Percentiles rank a stretch among this genome's conserved stretches.
phyloP scores from a whole-genome alignment of 106 monocot species.

The Allium sativum region DNA sequence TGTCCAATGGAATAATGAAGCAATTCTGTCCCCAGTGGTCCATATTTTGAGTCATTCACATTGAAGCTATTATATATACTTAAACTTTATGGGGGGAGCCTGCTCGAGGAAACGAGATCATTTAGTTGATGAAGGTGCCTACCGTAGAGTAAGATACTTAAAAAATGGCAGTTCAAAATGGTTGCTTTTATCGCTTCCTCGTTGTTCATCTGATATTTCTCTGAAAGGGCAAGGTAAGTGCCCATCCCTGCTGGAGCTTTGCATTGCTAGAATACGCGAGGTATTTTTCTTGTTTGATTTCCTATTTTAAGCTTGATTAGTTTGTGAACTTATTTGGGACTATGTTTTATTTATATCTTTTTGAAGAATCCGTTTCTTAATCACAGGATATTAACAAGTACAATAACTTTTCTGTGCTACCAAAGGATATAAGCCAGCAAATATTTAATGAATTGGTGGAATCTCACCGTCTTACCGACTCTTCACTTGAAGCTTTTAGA shows the following conservation, averaged over 20 bases:
- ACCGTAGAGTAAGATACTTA: conserved; percentile 29
- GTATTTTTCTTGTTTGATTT: conserved; percentile 17
- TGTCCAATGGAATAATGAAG: conserved; percentile 3
- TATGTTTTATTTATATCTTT: neutral
- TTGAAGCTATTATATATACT: neutral
- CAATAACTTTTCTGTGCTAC: conserved; percentile 68
- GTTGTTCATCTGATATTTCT: conserved; percentile 21
- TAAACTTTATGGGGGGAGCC: conserved; percentile 64
- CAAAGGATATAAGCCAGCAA: conserved; percentile 93
- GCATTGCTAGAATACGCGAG: conserved; percentile 2
- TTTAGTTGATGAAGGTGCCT: conserved; percentile 32
- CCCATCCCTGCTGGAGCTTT: conserved; percentile 10
- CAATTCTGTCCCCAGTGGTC: neutral
- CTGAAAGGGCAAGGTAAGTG: conserved; percentile 27
- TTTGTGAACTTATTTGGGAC: neutral
- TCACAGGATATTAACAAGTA: conserved; percentile 73
- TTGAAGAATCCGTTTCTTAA: neutral
- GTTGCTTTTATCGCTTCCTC: conserved; percentile 52
- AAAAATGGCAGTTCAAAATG: conserved; percentile 86
- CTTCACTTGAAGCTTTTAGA: conserved; percentile 56
- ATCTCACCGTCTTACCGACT: conserved; percentile 41
- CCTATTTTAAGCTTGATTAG: neutral
- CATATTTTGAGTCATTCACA: neutral
- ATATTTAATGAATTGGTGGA: conserved; percentile 82
- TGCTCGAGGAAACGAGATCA: conserved; percentile 88